A percentile compares a stretch with the other conserved stretches of the same genome.
Conservation (phyloP, 768 basidiomycete genomes). For the Termitomyces sp. region DNA sequence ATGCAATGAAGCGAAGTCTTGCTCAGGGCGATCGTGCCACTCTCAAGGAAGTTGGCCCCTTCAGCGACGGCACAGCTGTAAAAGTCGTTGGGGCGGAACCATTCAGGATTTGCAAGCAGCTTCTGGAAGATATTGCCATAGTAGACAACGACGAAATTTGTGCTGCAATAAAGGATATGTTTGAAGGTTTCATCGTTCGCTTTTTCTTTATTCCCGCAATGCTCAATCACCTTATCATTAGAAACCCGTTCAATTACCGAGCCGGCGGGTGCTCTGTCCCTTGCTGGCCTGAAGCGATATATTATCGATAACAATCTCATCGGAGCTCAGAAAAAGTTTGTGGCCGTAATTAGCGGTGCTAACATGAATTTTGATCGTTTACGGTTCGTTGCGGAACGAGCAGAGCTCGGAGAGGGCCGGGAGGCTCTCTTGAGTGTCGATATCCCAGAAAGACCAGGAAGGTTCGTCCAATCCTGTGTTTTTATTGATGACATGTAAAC, state of each 20-base stretch:
- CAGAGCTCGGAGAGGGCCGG: conserved; percentile 92
- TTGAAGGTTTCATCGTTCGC: conserved; percentile 65
- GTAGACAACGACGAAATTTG: conserved; percentile 96
- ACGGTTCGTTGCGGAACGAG: conserved; percentile 97
- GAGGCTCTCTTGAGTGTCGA: conserved; percentile 94
- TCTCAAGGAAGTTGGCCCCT: conserved; percentile 88
- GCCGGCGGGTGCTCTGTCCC: conserved; percentile 89
- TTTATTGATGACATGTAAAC: background rate
- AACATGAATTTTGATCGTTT: conserved; percentile 99
- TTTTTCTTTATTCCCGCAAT: background rate
- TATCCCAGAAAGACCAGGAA: conserved; percentile 90
- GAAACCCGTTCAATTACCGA: conserved; percentile 97
- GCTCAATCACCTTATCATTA: conserved; percentile 22
- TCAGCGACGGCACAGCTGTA: conserved; percentile 97
- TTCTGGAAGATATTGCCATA: conserved; percentile 79
- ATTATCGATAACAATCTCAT: conserved; percentile 78
- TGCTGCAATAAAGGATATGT: conserved; percentile 98
- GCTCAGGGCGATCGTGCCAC: conserved; percentile 78
- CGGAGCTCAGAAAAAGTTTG: conserved; percentile 83
- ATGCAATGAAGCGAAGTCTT: conserved; percentile 88
- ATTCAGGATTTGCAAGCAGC: conserved; percentile 85
- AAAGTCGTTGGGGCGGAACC: conserved; percentile 93
- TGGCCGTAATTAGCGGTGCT: conserved; percentile 90
- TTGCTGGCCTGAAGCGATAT: conserved; percentile 89
- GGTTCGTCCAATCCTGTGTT: conserved; percentile 39